These are phyloP conservation scores for Passiflora organensis DNA, from an alignment of 345 rosid species.

Conservation along the genomic window DNA sequence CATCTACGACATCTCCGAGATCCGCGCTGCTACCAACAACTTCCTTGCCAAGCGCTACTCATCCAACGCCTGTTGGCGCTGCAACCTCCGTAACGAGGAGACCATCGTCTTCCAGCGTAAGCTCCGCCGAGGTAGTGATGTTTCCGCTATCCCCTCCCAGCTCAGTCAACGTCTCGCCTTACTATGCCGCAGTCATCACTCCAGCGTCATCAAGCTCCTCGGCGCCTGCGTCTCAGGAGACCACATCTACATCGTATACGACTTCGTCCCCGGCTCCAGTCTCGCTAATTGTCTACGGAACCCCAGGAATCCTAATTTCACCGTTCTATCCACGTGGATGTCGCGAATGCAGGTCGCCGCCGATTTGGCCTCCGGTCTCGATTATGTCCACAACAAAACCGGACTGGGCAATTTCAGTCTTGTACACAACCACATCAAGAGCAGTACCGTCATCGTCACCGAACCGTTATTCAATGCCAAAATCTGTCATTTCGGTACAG, in stretches of 20 bases:
- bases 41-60: slow-evolving; percentile 62
- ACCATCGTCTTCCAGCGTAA: slow-evolving; percentile 68
- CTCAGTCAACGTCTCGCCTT: slow-evolving; percentile 48
- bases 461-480: slow-evolving; percentile 60
- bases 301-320: slow-evolving; percentile 53
- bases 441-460: slow-evolving; percentile 59
- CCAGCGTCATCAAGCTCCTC: slow-evolving; percentile 54
- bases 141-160: slow-evolving; percentile 1
- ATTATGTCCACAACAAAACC: slow-evolving; percentile 74
- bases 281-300: slow-evolving; percentile 67
- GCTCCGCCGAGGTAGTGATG: slow-evolving; percentile 47
- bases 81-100: slow-evolving; percentile 54
- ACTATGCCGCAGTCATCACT: slow-evolving; percentile 69
- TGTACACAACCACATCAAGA: slow-evolving; percentile 72
- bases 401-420: slow-evolving; percentile 50
- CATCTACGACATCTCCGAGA: slow-evolving; percentile 73
- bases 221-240: slow-evolving; percentile 73
- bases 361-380: slow-evolving; percentile 78
- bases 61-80: slow-evolving; percentile 70
- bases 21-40: slow-evolving; percentile 82
- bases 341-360: slow-evolving; percentile 83
- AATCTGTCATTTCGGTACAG: slow-evolving; percentile 81
- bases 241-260: slow-evolving; percentile 67
- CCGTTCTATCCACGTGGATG: slow-evolving; percentile 65
- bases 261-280: slow-evolving; percentile 53